Evolutionary conservation across 345 rosid genomes (phyloP), one percentile per base, ranked within the genome.

Genomic region (Clarkia xantiana): DNA sequence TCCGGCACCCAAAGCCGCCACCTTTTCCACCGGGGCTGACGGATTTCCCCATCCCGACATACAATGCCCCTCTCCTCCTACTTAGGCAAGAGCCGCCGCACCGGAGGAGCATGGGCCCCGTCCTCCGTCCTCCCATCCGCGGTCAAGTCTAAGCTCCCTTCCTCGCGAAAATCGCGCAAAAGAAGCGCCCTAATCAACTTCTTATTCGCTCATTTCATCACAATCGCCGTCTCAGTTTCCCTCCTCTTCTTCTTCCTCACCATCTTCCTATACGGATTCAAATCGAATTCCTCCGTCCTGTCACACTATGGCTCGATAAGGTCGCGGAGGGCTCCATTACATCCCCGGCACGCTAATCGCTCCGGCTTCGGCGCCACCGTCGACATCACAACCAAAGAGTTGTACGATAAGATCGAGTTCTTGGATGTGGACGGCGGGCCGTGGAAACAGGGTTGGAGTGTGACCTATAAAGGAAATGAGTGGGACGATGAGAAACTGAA

Each of bases 361-460:
- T 63, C 65, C 0, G 15, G 40, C 61, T 56, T 52, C 34, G 80
- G 75, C 20, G 80, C 91, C 29, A 20, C 49, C 4, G 94, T 84
- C 38, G 98, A 91, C 52, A 64, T 91, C 44, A 80, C 94, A 5
- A 86, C 96, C 2, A 91, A 86, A 65, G 87, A 60, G 51, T 67
- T 91, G 53, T 91, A 91, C 62, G 98, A 91, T 45, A 78, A 66
- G 81, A 91, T 91, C 56, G 76, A 87, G 76, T 91, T 91, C 62
- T 51, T 60, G 71, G 95, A 91, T 49, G 58, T 38, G 13, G 82
- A 76, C 60, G 98, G 98, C 15, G 98, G 98, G 47, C 70, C 98
- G 4, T 91, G 98, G 98, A 91, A 71, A 67, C 98, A 91, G 66
- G 98, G 98, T 4, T 91, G 98, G 98, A 50, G 59, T 43, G 96